Conservation (phyloP, 1,139 yeast species). For the Ashbya aceris region DNA sequence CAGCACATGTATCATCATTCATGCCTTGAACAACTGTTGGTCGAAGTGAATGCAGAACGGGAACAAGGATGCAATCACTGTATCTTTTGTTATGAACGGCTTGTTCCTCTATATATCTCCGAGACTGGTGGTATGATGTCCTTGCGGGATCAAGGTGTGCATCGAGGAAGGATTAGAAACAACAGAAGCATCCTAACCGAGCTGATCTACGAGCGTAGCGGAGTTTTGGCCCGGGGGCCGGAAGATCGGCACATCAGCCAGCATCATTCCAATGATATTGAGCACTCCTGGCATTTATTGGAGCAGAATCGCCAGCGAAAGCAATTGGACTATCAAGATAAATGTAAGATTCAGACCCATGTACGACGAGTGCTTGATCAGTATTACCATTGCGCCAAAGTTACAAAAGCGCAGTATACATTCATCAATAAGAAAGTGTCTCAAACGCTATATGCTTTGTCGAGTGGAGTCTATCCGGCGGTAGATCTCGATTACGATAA, state of each 20-base stretch:
- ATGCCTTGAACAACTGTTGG: conserved; percentile 17
- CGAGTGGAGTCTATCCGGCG: conserved; percentile 17
- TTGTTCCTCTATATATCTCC: not conserved
- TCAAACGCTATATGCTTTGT: conserved; percentile 32
- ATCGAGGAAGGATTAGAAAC: conserved; percentile 11
- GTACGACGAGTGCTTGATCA: conserved; percentile 43
- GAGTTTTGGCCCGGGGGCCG: not conserved
- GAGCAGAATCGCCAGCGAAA: not conserved
- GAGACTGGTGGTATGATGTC: not conserved
- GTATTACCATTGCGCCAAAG: conserved; percentile 32
- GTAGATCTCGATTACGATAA: conserved; percentile 16
- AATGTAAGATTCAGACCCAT: conserved; percentile 42
- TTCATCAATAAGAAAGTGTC: conserved; percentile 37
- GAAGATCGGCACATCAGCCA: not conserved
- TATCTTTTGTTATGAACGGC: conserved; percentile 4
- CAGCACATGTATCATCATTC: conserved; percentile 16
- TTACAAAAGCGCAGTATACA: conserved; percentile 40
- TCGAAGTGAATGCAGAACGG: conserved; percentile 16
- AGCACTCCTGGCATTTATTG: conserved; percentile 5
- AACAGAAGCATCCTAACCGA: conserved; percentile 11
- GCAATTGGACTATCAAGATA: conserved; percentile 7
- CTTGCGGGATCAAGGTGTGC: conserved; percentile 5
- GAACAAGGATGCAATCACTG: conserved; percentile 2
- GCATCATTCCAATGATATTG: not conserved
- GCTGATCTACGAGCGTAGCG: conserved; percentile 6